These are phyloP conservation scores for Podosphaera xanthii DNA, from an alignment of 2,329 filamentous ascomycete genomes.

Conservation along the genomic window DNA sequence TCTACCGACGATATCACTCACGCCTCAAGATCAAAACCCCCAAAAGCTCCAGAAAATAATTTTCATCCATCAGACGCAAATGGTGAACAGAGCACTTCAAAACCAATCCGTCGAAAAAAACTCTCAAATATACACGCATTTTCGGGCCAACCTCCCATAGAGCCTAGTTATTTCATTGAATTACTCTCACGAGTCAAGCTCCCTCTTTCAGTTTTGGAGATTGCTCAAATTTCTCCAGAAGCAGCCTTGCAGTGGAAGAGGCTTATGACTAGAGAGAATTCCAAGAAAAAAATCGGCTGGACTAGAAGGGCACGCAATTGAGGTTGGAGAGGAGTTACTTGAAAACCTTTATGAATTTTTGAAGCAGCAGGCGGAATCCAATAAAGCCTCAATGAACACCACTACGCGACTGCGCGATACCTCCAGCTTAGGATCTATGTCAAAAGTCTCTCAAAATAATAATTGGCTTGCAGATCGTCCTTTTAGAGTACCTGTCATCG, in stretches of 20 bases:
- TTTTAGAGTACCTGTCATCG: not conserved
- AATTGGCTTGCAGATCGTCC: not conserved
- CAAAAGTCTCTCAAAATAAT: too few relatives aligned
- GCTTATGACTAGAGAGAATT: too few relatives aligned
- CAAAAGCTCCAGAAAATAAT: not conserved
- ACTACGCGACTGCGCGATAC: not conserved
- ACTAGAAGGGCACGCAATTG: too few relatives aligned
- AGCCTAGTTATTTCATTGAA: too few relatives aligned
- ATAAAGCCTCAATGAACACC: not conserved
- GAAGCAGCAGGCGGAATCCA: not conserved
- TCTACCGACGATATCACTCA: not conserved
- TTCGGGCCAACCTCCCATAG: not conserved
- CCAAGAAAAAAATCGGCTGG: too few relatives aligned
- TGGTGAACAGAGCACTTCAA: not conserved
- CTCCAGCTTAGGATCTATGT: too few relatives aligned
- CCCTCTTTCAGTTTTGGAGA: too few relatives aligned
- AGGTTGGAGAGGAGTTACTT: not conserved
- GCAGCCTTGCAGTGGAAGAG: too few relatives aligned
- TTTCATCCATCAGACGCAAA: not conserved
- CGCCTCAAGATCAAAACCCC: not conserved
- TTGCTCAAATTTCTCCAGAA: too few relatives aligned
- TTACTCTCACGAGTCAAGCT: too few relatives aligned
- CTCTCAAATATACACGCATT: not conserved
- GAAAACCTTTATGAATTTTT: not conserved
- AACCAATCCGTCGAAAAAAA: not conserved